Conservation (phyloP, 2,329 filamentous ascomycete species). For the Pleoardoris graminearum region DNA sequence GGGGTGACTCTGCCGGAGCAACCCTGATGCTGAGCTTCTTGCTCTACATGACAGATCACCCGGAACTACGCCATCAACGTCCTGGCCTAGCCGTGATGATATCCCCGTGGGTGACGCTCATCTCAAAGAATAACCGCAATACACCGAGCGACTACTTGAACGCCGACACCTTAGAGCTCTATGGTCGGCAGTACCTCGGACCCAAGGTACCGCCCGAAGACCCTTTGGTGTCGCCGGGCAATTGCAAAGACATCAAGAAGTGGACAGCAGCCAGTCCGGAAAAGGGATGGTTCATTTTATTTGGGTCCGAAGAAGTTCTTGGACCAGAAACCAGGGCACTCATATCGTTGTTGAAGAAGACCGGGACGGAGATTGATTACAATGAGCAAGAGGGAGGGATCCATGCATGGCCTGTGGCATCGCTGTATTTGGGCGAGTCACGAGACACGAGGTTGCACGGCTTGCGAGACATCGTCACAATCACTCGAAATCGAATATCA, state of each 20-base stretch:
- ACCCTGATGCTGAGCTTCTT: conserved; percentile 74
- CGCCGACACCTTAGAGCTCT: conserved; percentile 65
- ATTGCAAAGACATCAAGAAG: conserved; percentile 65
- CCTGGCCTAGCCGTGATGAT: conserved; percentile 72
- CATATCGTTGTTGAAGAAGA: conserved; percentile 58
- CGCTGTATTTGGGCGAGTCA: conserved; percentile 58
- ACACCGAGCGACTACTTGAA: conserved; percentile 78
- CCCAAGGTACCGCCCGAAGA: conserved; percentile 55
- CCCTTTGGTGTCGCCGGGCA: conserved; percentile 69
- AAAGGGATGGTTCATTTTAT: conserved; percentile 70
- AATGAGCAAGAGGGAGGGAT: conserved; percentile 68
- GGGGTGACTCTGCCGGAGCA: conserved; percentile 79
- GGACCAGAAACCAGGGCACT: conserved; percentile 69
- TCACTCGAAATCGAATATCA: conserved; percentile 35
- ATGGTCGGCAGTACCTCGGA: conserved; percentile 71
- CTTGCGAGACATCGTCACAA: conserved; percentile 50
- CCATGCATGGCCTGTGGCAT: conserved; percentile 81
- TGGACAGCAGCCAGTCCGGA: conserved; percentile 70
- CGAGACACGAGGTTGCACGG: conserved; percentile 53
- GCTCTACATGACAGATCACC: conserved; percentile 63
- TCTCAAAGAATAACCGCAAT: conserved; percentile 68
- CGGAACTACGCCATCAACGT: conserved; percentile 48
- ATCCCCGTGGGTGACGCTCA: conserved; percentile 77
- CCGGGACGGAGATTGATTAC: conserved; percentile 59
- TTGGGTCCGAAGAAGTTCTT: conserved; percentile 78